These are phyloP conservation scores for Plasmodiophora brassicae DNA, from an alignment of 208 protist genomes.

Conservation along the genomic window DNA sequence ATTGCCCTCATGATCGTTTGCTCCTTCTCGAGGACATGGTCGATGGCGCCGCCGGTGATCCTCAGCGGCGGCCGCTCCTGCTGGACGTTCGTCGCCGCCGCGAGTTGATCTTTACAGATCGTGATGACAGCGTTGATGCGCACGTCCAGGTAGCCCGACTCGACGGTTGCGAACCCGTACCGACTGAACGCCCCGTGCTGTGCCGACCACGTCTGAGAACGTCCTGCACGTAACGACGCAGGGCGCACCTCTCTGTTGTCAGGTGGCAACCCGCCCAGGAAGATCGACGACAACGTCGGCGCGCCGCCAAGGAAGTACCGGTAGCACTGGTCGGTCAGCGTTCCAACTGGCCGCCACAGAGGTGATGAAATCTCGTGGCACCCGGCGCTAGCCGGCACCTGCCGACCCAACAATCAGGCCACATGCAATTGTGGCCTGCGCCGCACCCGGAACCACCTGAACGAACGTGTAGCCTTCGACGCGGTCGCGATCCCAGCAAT, in stretches of 20 bases:
- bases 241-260: not conserved
- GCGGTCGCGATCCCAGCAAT: slow-evolving; percentile 25
- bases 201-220: not conserved
- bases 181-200: slow-evolving; percentile 14
- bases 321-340: not conserved
- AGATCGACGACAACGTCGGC: not conserved
- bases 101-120: no score
- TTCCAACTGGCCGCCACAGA: not conserved
- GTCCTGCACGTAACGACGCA: not conserved
- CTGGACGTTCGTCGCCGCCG: no score
- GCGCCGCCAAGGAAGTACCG: not conserved
- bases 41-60: no score
- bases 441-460: not conserved
- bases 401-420: not conserved
- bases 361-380: not conserved
- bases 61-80: no score
- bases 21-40: no score
- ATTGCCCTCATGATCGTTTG: no score
- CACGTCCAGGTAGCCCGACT: not conserved
- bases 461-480: slow-evolving; percentile 2
- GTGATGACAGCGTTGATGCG: not conserved
- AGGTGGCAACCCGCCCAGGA: not conserved
- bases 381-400: not conserved
- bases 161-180: not conserved
- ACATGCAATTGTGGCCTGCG: not conserved